Evolutionary conservation across 345 rosid genomes (phyloP).

Genomic region (Nephelium lappaceum): DNA sequence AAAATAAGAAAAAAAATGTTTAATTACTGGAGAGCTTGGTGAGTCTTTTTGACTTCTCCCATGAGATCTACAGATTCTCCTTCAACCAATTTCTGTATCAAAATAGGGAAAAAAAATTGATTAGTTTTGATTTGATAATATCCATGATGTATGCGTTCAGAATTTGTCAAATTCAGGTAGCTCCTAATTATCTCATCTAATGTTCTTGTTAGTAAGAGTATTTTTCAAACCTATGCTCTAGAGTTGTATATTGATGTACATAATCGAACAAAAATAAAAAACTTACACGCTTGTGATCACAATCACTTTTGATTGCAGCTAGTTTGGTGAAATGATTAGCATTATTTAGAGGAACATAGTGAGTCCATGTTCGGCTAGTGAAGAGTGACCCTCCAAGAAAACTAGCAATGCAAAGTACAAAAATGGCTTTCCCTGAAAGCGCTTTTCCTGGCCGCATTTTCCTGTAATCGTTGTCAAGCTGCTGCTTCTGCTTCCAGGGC

Average conservation of each 20-base stretch:
- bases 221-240: no score
- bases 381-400: slow-evolving; percentile 77
- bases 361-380: slow-evolving; percentile 45
- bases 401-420: slow-evolving; percentile 65
- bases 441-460: slow-evolving; percentile 71
- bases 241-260: not conserved
- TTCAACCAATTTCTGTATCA: slow-evolving; percentile 56
- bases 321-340: slow-evolving; percentile 33
- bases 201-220: no score
- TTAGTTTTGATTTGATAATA: no score
- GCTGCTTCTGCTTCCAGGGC: slow-evolving; percentile 19
- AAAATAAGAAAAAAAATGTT: not conserved
- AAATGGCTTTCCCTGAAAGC: slow-evolving; percentile 59
- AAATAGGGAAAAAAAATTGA: not conserved
- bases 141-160: no score
- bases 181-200: no score
- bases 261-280: not conserved
- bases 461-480: slow-evolving; percentile 29
- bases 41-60: slow-evolving; percentile 74
- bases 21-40: slow-evolving; percentile 63
- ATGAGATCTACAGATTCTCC: slow-evolving; percentile 57
- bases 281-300: slow-evolving; percentile 76
- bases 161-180: no score
- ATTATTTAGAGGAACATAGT: slow-evolving; percentile 11
- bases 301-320: slow-evolving; percentile 35